Evolutionary conservation across 108 stramenopile species (phyloP).

Genomic region (Cyclostephanos tholiformis): DNA sequence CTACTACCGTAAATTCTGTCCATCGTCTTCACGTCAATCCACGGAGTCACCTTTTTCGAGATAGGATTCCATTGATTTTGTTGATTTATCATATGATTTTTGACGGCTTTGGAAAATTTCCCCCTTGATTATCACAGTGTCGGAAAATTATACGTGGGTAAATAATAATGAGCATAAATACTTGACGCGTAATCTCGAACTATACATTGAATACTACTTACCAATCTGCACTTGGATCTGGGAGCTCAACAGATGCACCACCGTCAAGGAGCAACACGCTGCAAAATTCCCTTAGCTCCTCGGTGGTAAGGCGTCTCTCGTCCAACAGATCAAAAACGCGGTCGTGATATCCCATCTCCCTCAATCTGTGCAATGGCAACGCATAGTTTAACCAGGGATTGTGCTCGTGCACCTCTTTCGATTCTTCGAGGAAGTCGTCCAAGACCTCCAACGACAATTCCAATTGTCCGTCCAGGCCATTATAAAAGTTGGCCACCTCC

Average conservation of each 20-base stretch:
- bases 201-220: neutral
- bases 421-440: constrained; percentile 87
- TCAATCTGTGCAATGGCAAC: constrained; percentile 78
- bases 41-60: constrained; percentile 63
- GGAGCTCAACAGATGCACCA: constrained; percentile 55
- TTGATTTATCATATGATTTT: constrained; percentile 45
- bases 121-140: too few relatives aligned
- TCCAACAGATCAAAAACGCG: constrained; percentile 86
- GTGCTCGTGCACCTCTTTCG: constrained; percentile 73
- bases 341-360: constrained; percentile 87
- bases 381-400: constrained; percentile 93
- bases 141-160: neutral
- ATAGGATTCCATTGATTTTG: constrained; percentile 71
- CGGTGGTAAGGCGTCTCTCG: too few relatives aligned
- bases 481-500: constrained; percentile 80
- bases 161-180: neutral
- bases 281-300: constrained; percentile 76
- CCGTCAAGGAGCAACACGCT: constrained; percentile 59
- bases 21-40: constrained; percentile 70
- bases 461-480: constrained; percentile 77
- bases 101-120: constrained; percentile 52
- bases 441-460: constrained; percentile 85
- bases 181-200: too few relatives aligned
- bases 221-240: constrained; percentile 75
- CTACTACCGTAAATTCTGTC: too few relatives aligned